phyloP scores from a whole-genome alignment of 2,329 filamentous ascomycete genomes.

The Penicillium hesseltinei region DNA sequence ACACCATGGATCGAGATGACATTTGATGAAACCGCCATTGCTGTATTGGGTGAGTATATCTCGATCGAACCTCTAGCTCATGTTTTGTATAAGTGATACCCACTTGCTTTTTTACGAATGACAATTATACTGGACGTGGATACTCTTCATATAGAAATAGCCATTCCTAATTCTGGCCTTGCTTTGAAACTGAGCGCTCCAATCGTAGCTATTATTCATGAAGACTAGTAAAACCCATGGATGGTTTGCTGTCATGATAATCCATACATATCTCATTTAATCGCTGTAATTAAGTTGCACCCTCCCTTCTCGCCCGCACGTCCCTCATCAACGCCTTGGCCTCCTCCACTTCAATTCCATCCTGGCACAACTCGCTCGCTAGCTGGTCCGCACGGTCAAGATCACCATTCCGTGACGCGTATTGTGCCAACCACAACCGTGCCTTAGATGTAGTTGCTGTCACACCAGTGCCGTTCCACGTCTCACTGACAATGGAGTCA shows the following conservation, averaged over 20 bases:
- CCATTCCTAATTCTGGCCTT: not conserved
- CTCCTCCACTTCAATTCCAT: slow-evolving; percentile 94
- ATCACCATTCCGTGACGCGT: slow-evolving; percentile 73
- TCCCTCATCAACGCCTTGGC: slow-evolving; percentile 90
- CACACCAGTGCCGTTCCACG: slow-evolving; percentile 67
- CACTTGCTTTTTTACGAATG: not conserved
- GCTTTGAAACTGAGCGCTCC: not conserved
- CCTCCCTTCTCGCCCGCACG: slow-evolving; percentile 72
- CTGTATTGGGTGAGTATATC: slow-evolving; percentile 18
- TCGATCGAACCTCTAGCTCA: slow-evolving; percentile 9
- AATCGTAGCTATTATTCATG: slow-evolving; percentile 1
- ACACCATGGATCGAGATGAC: slow-evolving; percentile 21
- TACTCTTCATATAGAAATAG: not conserved
- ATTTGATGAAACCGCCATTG: slow-evolving; percentile 30
- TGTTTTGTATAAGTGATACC: not conserved
- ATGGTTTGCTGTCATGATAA: not conserved
- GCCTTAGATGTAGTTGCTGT: slow-evolving; percentile 90
- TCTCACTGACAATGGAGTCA: slow-evolving; percentile 39
- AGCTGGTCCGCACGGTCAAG: slow-evolving; percentile 74
- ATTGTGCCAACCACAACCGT: slow-evolving; percentile 86
- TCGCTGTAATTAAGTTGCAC: slow-evolving; percentile 9
- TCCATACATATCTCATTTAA: not conserved
- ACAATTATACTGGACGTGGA: not conserved
- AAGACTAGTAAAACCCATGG: not conserved
- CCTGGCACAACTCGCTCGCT: slow-evolving; percentile 88